Conservation (phyloP, 1,284 basidiomycete genomes). For the Ceratobasidium sp. region DNA sequence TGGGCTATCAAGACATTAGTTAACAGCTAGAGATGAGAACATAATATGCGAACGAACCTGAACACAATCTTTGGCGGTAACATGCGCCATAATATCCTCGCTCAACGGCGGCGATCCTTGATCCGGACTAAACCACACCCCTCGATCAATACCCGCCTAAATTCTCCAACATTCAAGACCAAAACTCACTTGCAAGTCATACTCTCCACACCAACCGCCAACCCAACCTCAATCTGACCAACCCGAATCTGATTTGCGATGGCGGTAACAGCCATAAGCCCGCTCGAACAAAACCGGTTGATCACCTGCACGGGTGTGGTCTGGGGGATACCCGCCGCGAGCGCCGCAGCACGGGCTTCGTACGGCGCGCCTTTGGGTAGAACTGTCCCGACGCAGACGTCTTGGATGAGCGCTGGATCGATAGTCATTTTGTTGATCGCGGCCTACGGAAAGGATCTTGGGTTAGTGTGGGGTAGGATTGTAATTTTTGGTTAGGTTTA, state of each 20-base stretch:
- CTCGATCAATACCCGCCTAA: no score
- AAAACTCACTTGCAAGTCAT: slow-evolving; percentile 81
- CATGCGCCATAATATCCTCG: slow-evolving; percentile 65
- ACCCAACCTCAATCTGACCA: slow-evolving; percentile 75
- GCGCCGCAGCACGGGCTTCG: slow-evolving; percentile 80
- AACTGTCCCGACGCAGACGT: slow-evolving; percentile 81
- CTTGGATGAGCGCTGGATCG: slow-evolving; percentile 77
- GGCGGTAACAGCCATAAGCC: slow-evolving; percentile 85
- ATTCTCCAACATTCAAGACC: no score
- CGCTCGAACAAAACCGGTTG: slow-evolving; percentile 86
- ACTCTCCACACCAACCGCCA: slow-evolving; percentile 86
- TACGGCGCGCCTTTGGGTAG: slow-evolving; percentile 73
- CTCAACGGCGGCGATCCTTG: slow-evolving; percentile 59
- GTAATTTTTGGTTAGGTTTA: slow-evolving; percentile 52
- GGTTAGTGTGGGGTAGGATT: not conserved
- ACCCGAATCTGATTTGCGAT: slow-evolving; percentile 83
- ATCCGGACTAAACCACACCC: slow-evolving; percentile 66
- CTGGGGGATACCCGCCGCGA: slow-evolving; percentile 85
- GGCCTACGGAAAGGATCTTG: slow-evolving; percentile 61
- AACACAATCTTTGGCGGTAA: slow-evolving; percentile 75
- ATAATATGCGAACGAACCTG: slow-evolving; percentile 64
- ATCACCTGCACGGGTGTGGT: slow-evolving; percentile 81
- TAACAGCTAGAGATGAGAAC: slow-evolving; percentile 49
- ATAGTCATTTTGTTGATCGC: slow-evolving; percentile 72
- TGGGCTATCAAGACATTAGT: slow-evolving; percentile 65